These are phyloP conservation scores for Collybia sordida DNA, from an alignment of 768 basidiomycete species.

Conservation along the genomic window DNA sequence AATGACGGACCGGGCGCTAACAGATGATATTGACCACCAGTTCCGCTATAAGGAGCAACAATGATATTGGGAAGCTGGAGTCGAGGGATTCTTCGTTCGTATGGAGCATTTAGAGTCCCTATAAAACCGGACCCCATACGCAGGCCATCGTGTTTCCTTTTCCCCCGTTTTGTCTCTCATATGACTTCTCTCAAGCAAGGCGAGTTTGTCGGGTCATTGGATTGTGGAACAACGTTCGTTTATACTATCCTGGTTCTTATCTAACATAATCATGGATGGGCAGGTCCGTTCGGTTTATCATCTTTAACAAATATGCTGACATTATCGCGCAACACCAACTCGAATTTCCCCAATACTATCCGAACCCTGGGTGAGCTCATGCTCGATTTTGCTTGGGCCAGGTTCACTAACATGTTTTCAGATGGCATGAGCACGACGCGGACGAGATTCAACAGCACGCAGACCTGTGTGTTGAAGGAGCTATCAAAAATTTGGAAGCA, in stretches of 20 bases:
- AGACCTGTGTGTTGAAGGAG: conserved; percentile 71
- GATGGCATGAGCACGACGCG: conserved; percentile 97
- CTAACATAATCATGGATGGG: conserved; percentile 1
- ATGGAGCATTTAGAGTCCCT: conserved; percentile 6
- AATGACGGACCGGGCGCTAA: conserved; percentile 12
- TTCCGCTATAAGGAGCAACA: conserved; percentile 3
- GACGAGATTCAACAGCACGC: conserved; percentile 76
- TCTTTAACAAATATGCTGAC: conserved; percentile 86
- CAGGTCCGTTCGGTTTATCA: conserved; percentile 88
- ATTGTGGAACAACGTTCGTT: conserved; percentile 92
- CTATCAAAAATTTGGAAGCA: conserved; percentile 67
- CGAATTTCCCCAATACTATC: conserved; percentile 94
- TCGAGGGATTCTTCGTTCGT: conserved; percentile 9
- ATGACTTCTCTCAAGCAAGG: conserved; percentile 49
- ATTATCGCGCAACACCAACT: conserved; percentile 87
- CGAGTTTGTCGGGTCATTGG: conserved; percentile 89
- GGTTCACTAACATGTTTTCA: conserved; percentile 22
- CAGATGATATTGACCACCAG: conserved; percentile 6
- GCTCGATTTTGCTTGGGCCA: neutral
- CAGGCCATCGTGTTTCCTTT: conserved; percentile 6
- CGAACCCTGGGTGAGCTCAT: conserved; percentile 69
- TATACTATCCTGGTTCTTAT: neutral
- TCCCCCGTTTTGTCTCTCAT: conserved; percentile 8
- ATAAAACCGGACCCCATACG: conserved; percentile 8
- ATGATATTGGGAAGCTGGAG: conserved; percentile 14